Evolutionary conservation across 1,139 yeast genomes (phyloP).

Genomic region (Taiozyma sp.): DNA sequence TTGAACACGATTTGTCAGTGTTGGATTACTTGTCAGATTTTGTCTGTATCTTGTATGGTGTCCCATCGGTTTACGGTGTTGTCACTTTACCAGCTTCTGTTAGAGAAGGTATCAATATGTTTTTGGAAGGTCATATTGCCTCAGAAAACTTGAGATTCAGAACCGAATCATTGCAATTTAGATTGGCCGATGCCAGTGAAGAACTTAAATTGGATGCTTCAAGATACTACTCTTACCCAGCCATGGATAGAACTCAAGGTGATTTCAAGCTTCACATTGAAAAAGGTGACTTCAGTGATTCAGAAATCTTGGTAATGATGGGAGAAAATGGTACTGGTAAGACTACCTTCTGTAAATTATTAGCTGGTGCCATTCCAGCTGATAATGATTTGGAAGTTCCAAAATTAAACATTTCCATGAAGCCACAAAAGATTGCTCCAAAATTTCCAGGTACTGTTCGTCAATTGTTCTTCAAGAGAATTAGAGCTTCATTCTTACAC

Average conservation of each 20-base stretch:
- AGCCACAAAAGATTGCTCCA: constrained; percentile 98
- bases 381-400: constrained; percentile 79
- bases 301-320: constrained; percentile 98
- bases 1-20: constrained; percentile 97
- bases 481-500: constrained; percentile 87
- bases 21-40: constrained; percentile 94
- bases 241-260: constrained; percentile 89
- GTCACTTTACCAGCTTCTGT: constrained; percentile 94
- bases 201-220: constrained; percentile 73
- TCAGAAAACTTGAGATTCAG: constrained; percentile 96
- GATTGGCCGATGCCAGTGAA: constrained; percentile 90
- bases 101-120: constrained; percentile 97
- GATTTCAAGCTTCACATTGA: constrained; percentile 83
- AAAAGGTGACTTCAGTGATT: constrained; percentile 88
- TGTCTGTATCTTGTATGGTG: constrained; percentile 94
- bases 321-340: constrained; percentile 99
- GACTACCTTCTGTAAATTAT: constrained; percentile 90
- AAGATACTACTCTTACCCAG: constrained; percentile 72
- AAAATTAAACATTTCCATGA: constrained; percentile 89
- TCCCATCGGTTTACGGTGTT: constrained; percentile 97
- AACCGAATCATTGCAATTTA: constrained; percentile 90
- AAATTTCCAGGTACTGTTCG: constrained; percentile 98
- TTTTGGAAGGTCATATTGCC: constrained; percentile 96
- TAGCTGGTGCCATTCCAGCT: constrained; percentile 90
- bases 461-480: constrained; percentile 93